A percentile compares a stretch with the other conserved stretches of the same genome.
Conservation (phyloP, 352 stramenopile genomes). For the Phytophthora niederhauseri region DNA sequence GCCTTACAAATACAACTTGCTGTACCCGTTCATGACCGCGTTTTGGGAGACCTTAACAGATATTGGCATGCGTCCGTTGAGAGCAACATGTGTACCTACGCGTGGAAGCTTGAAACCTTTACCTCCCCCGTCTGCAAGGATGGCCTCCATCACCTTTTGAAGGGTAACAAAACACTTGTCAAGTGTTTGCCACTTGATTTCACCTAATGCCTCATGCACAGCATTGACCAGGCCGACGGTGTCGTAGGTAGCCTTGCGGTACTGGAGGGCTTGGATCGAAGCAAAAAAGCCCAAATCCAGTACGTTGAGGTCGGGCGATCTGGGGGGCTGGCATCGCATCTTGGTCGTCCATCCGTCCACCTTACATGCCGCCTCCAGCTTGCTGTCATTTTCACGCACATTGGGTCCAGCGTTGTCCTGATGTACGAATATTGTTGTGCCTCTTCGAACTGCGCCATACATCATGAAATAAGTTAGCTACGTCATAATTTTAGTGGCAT, state of each 20-base stretch:
- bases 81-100: neutral
- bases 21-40: neutral
- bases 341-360: neutral
- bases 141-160: conserved; percentile 13
- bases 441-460: neutral
- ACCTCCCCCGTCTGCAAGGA: neutral
- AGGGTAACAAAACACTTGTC: conserved; percentile 16
- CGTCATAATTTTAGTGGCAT: neutral
- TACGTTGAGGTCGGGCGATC: neutral
- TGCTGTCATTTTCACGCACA: neutral
- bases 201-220: neutral
- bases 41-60: neutral
- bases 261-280: neutral
- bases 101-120: neutral
- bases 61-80: neutral
- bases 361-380: neutral
- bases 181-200: conserved; percentile 1
- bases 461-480: neutral
- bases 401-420: neutral
- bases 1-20: neutral
- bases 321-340: neutral
- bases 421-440: neutral
- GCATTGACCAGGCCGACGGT: neutral
- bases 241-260: neutral
- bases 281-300: neutral